Evolutionary conservation across 805 yeast genomes (phyloP), one percentile per base, ranked within the genome.

Genomic region (Sugiyamaella smithiae): DNA sequence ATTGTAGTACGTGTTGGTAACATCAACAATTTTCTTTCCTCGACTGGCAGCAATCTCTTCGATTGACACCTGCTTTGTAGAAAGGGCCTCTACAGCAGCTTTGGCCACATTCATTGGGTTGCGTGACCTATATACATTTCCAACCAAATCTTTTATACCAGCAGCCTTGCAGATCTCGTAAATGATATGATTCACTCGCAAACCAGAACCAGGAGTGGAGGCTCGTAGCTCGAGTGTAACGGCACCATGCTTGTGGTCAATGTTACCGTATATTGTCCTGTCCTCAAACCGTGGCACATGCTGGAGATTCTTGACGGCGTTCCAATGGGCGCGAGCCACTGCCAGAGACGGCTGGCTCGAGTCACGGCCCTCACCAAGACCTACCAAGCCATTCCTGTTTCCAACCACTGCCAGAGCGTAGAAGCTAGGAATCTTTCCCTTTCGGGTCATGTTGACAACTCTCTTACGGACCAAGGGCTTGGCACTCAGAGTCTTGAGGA

Each of bases 51-150:
- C 97, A 65, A 91, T 76, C 59, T 89, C 96, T 60, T 87, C 95
- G 59, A 88, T 76, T 1, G 95, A 77, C 56, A 79, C 80, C 69
- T 90, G 98, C 61, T 81, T 80, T 45, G 77, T 73, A 33, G 72
- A 56, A 56, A 93, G 77, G 1, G 97, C 97, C 66, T 88, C 95
- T 51, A 90, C 74, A 45, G 90, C 78, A 38, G 91, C 93, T 71
- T 90, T 89, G 50, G 88, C 88, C 43, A 90, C 95, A 68, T 90
- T 90, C 95, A 93, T 88, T 45, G 85, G 84, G 71, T 91, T 93
- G 74, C 98, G 81, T 31, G 96, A 87, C 62, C 89, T 84, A 74
- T 85, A 88, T 42, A 91, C 86, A 64, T 91, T 91, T 3, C 95
- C 97, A 60, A 89, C 80, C 61, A 93, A 72, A 69, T 93, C 99